Evolutionary conservation across 257 asterid genomes (phyloP), one percentile per base, ranked within the genome.

Genomic region (Eustoma russellianum): DNA sequence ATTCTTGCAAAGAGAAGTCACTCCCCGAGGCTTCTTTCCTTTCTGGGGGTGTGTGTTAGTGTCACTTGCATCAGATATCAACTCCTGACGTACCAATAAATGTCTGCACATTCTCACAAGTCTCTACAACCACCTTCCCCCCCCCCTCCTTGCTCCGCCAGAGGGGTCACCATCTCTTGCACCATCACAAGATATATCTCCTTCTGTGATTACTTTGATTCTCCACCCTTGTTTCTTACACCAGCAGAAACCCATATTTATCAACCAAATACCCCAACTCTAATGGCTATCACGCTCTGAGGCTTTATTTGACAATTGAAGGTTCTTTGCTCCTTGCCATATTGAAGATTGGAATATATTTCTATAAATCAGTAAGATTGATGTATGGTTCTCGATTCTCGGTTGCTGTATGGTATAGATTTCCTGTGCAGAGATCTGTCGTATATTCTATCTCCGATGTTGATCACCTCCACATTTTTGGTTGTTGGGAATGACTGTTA

Each of bases 311-410:
- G 48, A 73, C 69, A 18, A 68, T 82, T 57, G 88, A 80, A 41
- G 94, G 83, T 44, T 64, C 94, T 48, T 16, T 78, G 18, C 56
- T 92, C 46, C 60, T 91, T 53, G 16, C 81, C 9, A 10, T 80
- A 46, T 5, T 74, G 49, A 33, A 76, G 41, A 2, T 57, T 15
- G 71, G 71, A 54, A 19, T 70, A 46, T 46, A 66, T 24, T 38
- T 76, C 45, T 81, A 51, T 71, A 48, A 49, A 63, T 70, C 48
- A 82, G 73, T 53, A 92, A 75, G 63, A 82, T 77, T 70, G 77
- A 83, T 11, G 79, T 85, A n/a, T n/a, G n/a, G n/a, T n/a, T n/a
- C n/a, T n/a, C n/a, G n/a, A n/a, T n/a, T n/a, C n/a, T n/a, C n/a
- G n/a, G n/a, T n/a, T n/a, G n/a, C n/a, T n/a, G n/a, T n/a, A n/a